Percentiles rank a stretch among this genome's conserved stretches.
Conservation (phyloP, 225 moss, liverwort and hornwort species). For the Rhytidiadelphus loreus region DNA sequence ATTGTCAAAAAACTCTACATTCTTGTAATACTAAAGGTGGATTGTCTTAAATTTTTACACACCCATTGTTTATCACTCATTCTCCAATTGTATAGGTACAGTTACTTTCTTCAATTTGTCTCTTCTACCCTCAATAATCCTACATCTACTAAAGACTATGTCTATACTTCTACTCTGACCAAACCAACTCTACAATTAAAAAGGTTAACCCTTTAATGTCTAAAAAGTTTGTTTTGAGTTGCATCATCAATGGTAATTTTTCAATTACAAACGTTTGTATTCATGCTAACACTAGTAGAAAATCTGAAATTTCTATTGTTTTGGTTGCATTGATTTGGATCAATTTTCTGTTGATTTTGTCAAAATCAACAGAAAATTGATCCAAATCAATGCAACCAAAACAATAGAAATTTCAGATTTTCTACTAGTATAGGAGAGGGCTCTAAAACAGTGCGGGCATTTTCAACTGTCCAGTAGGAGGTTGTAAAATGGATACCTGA, state of each 20-base stretch:
- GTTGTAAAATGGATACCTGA: no score
- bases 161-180: accelerated
- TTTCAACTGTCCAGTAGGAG: no score
- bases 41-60: neutral
- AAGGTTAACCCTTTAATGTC: neutral
- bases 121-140: neutral
- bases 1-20: accelerated
- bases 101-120: neutral
- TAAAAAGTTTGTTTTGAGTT: neutral
- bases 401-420: no score
- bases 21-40: no score
- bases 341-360: no score
- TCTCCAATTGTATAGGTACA: neutral
- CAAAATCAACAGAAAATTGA: no score
- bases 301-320: no score
- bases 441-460: no score
- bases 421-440: no score
- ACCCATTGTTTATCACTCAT: accelerated
- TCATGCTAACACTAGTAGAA: no score
- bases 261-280: neutral
- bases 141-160: accelerated
- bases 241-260: accelerated
- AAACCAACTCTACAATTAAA: accelerated
- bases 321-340: no score
- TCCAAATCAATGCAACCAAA: no score